These are phyloP conservation scores for Benincasa hispida DNA, from an alignment of 306 rosid genomes.

Conservation along the genomic window DNA sequence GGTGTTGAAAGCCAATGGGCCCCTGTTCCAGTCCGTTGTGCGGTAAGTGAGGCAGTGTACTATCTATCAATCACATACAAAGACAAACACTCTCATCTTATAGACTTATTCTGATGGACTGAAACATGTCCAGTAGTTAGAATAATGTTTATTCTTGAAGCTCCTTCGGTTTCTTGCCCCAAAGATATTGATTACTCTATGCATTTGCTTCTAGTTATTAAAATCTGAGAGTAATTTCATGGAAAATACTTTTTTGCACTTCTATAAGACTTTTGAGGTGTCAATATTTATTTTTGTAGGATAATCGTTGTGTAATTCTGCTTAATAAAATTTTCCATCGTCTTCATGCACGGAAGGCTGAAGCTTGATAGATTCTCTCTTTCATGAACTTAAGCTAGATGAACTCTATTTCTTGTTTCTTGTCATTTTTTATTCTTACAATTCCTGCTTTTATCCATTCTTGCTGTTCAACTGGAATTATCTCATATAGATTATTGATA, in stretches of 20 bases:
- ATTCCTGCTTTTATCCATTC: background rate
- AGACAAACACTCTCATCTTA: background rate
- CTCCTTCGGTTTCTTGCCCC: background rate
- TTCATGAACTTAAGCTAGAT: background rate
- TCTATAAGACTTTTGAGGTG: background rate
- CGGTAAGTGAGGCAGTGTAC: conserved; percentile 43
- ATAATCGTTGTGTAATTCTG: background rate
- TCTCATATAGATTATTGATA: background rate
- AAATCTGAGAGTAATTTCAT: background rate
- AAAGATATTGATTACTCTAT: background rate
- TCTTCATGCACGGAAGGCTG: background rate
- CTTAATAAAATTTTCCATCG: background rate
- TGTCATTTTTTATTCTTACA: background rate
- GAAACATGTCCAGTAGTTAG: background rate
- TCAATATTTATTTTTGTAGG: background rate
- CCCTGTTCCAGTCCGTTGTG: conserved; percentile 71
- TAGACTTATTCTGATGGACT: background rate
- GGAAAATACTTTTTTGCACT: background rate
- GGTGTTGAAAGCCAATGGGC: conserved; percentile 96
- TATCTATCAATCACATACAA: background rate
- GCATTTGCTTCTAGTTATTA: background rate
- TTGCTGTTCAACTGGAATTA: background rate
- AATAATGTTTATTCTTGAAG: background rate
- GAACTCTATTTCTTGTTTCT: background rate
- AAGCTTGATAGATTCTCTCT: background rate